Evolutionary conservation across 140 eudicot genomes (phyloP), one percentile per base, ranked within the genome.

Genomic region (Flaveria floridana): DNA sequence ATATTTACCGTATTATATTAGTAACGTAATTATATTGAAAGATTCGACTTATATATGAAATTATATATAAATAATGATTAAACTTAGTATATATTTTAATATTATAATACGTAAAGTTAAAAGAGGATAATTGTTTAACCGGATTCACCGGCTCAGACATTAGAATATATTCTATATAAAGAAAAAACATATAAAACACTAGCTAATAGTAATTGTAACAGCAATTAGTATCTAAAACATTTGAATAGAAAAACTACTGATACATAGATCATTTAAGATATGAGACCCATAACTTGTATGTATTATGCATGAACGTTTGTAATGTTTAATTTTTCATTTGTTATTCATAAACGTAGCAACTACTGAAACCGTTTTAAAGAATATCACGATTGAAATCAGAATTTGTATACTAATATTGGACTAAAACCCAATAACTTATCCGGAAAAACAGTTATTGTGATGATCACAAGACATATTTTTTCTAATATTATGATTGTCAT

Each of bases 401-500:
- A 0, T 23, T 61, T 61, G 66, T 7, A 13, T 61, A 25, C 7
- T 6, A 63, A 63, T 44, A 44, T 63, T 63, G n/a, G 21, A 63
- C 19, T 26, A 18, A 15, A 2, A 6, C 28, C 68, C 16, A 62
- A 62, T 37, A 25, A 26, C 23, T 51, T 51, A 14, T 15, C 9
- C 18, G 11, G 16, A 3, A 25, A 59, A 28, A 8, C 2, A 52
- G 18, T 64, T 61, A 6, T 65, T 39, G 20, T 61, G 66, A 65
- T 67, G 72, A 67, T 67, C 34, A 67, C 55, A 7, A 65, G 15
- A 65, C 48, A 34, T 67, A 9, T 67, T 67, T 30, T 44, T 41
- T 19, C 37, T 39, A 67, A 9, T 44, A 67, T 67, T 7, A 69
- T 47, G 74, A 69, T 4, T 69, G 30, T 13, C 61, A 69, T 0